A percentile compares a stretch with the other conserved stretches of the same genome.
Evolutionary conservation across 2,329 filamentous ascomycete genomes (phyloP).

Genomic region (Aspergillus thermomutatus): DNA sequence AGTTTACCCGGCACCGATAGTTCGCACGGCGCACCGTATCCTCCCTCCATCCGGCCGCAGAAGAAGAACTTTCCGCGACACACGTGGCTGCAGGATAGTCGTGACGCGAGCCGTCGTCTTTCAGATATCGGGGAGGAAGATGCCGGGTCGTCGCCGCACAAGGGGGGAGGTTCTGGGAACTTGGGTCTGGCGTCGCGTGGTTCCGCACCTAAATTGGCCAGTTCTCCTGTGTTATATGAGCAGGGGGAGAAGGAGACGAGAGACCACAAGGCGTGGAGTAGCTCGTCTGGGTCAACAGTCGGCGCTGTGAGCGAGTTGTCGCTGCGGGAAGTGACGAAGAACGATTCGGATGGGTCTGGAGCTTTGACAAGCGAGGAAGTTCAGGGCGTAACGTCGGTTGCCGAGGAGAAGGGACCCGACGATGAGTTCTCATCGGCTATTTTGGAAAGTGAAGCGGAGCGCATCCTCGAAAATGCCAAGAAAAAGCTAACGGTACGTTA

Average conservation of each 20-base stretch:
- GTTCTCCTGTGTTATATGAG: constrained; percentile 39
- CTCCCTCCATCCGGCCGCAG: constrained; percentile 11
- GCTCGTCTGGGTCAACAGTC: constrained; percentile 37
- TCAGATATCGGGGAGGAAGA: constrained; percentile 48
- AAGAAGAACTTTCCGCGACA: constrained; percentile 33
- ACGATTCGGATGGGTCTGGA: constrained; percentile 1
- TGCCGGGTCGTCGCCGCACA: constrained; percentile 23
- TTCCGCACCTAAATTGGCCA: constrained; percentile 9
- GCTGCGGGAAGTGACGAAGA: constrained; percentile 11
- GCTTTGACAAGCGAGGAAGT: constrained; percentile 3
- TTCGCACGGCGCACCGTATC: neutral
- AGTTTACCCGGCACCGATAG: constrained; percentile 7
- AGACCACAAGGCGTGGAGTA: constrained; percentile 42
- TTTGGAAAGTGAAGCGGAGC: constrained; percentile 77
- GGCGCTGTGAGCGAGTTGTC: constrained; percentile 27
- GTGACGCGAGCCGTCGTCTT: constrained; percentile 39
- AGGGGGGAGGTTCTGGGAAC: constrained; percentile 8
- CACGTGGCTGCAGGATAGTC: constrained; percentile 34
- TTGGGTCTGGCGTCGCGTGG: constrained; percentile 6
- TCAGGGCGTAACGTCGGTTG: constrained; percentile 35
- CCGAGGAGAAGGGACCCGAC: constrained; percentile 45
- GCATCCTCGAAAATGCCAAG: constrained; percentile 91
- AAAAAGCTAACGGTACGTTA: constrained; percentile 73
- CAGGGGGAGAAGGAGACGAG: constrained; percentile 51
- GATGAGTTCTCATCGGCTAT: constrained; percentile 69